Percentiles rank a stretch among this genome's conserved stretches.
Conservation (phyloP, 2,329 filamentous ascomycete species). For the Diplocarpon rosae region DNA sequence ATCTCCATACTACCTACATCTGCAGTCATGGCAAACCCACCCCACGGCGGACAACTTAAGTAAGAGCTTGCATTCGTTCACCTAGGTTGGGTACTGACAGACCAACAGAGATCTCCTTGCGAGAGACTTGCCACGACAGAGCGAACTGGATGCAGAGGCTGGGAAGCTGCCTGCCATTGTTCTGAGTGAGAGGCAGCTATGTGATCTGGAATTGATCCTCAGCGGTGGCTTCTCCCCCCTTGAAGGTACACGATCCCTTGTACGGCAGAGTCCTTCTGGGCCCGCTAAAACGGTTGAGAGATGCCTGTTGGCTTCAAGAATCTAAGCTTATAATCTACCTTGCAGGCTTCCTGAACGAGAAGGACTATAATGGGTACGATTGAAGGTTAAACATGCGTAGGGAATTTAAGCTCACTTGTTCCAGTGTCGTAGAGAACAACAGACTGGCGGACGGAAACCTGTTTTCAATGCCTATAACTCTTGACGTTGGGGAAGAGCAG, state of each 20-base stretch:
- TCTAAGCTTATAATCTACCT: constrained; percentile 19
- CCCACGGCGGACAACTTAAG: constrained; percentile 91
- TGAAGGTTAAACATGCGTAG: neutral
- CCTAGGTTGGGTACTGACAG: constrained; percentile 1
- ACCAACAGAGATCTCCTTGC: constrained; percentile 63
- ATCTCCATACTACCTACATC: neutral
- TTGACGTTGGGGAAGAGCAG: constrained; percentile 67
- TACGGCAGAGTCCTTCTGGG: constrained; percentile 19
- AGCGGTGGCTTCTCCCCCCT: constrained; percentile 96
- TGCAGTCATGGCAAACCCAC: constrained; percentile 52
- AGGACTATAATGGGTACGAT: constrained; percentile 84
- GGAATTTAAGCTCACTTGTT: constrained; percentile 24
- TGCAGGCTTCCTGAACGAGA: constrained; percentile 89
- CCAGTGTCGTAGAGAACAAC: constrained; percentile 76
- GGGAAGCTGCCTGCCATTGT: constrained; percentile 76
- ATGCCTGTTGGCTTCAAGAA: constrained; percentile 7
- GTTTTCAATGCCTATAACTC: constrained; percentile 93
- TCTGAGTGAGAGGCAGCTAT: constrained; percentile 88
- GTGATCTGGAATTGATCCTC: constrained; percentile 93
- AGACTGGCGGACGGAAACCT: constrained; percentile 81
- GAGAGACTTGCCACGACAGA: constrained; percentile 75
- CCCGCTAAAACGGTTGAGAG: constrained; percentile 13
- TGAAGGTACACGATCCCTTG: constrained; percentile 54
- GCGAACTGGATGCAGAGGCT: constrained; percentile 70
- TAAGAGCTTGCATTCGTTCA: constrained; percentile 7